Evolutionary conservation across 1,284 basidiomycete genomes (phyloP), one percentile per base, ranked within the genome.

Genomic region (Meira nashicola): DNA sequence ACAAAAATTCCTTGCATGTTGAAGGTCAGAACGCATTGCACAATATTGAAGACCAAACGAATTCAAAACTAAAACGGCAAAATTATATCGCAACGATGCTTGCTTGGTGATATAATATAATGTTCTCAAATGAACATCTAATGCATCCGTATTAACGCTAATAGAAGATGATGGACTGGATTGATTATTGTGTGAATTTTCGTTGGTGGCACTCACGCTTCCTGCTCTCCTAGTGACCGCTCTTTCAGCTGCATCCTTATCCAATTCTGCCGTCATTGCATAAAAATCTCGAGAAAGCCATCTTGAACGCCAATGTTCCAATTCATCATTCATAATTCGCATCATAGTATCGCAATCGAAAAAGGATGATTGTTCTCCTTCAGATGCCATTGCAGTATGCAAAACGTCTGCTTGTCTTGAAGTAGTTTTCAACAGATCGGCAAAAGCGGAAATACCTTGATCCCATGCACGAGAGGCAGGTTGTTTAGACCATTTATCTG

Each of bases 41-140:
- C 93, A 89, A 73, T 94, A 89, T 79, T 97, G 92, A 57, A 97
- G 83, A 1, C 93, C 92, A 70, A 96, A 97, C 7, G 92, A 94
- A 76, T 95, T 93, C 67, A 96, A 82, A 23, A 78, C 64, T 10
- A 74, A 63, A 21, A 75, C 69, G 10, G 71, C 72, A 57, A 73
- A 75, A 64, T 67, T 67, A 59, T 57, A 76, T 1, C 75, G 68
- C 28, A 76, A 50, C 41, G 70, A 65, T 14, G 70, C 61, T 57
- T 70, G 67, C 43, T 71, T 60, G 2, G 58, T 55, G 38, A 70
- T 60, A 57, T 71, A 71, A 55, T 74, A 65, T 55, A 73, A 60
- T 14, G 69, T 67, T 28, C 70, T 66, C 28, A 64, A 63, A 60
- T 66, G 67, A 46, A 49, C 17, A 41, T 56, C 55, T 15, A 21